Conservation (phyloP, 352 stramenopile genomes). For the Elongisporangium anandrum region DNA sequence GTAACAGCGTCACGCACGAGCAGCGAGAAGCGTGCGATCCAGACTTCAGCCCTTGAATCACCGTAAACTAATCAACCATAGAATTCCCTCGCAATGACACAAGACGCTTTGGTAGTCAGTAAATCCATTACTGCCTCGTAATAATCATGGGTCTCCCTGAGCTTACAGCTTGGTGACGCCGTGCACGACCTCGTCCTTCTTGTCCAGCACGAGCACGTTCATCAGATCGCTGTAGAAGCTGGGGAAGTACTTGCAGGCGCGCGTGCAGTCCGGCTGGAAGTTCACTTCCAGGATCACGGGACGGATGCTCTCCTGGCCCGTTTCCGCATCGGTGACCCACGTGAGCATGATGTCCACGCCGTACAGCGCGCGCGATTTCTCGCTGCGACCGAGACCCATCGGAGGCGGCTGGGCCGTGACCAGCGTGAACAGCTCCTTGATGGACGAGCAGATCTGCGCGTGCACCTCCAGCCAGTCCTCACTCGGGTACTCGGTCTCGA, state of each 20-base stretch:
- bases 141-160: not conserved
- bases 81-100: too few relatives aligned
- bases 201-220: conserved; percentile 45
- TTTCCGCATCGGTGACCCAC: conserved; percentile 31
- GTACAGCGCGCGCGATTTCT: conserved; percentile 49
- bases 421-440: conserved; percentile 45
- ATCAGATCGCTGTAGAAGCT: conserved; percentile 54
- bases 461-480: conserved; percentile 41
- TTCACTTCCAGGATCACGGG: conserved; percentile 50
- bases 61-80: too few relatives aligned
- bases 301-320: conserved; percentile 30
- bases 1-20: not conserved
- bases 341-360: conserved; percentile 52
- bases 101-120: not conserved
- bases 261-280: conserved; percentile 53
- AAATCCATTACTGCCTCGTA: not conserved
- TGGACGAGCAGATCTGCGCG: conserved; percentile 33
- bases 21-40: not conserved
- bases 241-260: conserved; percentile 49
- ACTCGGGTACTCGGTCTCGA: conserved; percentile 44
- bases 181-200: conserved; percentile 31
- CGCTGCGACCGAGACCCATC: conserved; percentile 40
- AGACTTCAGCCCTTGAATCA: not conserved
- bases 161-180: conserved; percentile 35
- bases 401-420: conserved; percentile 35